Evolutionary conservation across 306 rosid species (phyloP).

Genomic region (Trifolium pratense): DNA sequence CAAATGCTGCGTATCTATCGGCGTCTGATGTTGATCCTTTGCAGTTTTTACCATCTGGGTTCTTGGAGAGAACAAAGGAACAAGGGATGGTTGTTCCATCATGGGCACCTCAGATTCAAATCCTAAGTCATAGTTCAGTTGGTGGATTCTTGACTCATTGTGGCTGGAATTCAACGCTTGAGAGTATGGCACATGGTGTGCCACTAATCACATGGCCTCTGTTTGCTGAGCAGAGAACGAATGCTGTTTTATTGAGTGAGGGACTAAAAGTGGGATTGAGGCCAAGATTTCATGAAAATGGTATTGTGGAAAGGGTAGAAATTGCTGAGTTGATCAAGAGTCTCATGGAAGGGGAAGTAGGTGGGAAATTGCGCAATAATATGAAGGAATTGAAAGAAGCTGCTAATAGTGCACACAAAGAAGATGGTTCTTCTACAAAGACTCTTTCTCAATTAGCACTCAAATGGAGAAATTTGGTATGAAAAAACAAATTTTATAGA

Average conservation of each 20-base stretch:
- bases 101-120: not conserved
- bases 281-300: not conserved
- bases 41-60: not conserved
- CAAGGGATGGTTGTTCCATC: not conserved
- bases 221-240: not conserved
- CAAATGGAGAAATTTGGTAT: not conserved
- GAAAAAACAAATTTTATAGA: not conserved
- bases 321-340: not conserved
- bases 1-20: not conserved
- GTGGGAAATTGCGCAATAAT: not conserved
- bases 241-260: not conserved
- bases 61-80: not conserved
- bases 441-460: constrained; percentile 1
- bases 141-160: not conserved
- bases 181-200: not conserved
- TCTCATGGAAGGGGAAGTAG: not conserved
- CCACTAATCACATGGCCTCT: not conserved
- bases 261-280: not conserved
- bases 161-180: not conserved
- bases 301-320: not conserved
- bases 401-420: not conserved
- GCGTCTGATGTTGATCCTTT: not conserved
- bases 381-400: not conserved
- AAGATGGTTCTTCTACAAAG: not conserved
- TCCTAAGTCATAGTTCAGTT: not conserved